phyloP scores from a whole-genome alignment of 1,284 basidiomycete genomes.

The Flammula alnicola region DNA sequence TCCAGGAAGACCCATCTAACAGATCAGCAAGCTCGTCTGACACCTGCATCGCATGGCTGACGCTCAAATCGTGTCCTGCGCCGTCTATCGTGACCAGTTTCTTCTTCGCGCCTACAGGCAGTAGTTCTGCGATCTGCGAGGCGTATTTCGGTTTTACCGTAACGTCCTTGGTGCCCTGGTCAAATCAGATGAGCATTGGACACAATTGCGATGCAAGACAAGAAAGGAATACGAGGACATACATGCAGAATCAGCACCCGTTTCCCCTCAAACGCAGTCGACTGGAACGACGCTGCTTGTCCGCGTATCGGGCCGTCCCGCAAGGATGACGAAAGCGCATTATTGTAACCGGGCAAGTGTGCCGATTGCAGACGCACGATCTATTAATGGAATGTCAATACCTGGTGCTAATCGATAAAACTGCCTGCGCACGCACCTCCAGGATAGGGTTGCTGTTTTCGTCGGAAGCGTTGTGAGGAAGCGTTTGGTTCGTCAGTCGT shows the following conservation, averaged over 20 bases:
- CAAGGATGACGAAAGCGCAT: slow-evolving; percentile 73
- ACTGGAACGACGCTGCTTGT: slow-evolving; percentile 53
- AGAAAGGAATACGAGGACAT: too few relatives aligned
- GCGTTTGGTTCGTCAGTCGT: slow-evolving; percentile 43
- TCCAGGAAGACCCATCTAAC: slow-evolving; percentile 21
- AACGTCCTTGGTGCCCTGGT: slow-evolving; percentile 67
- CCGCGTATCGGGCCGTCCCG: slow-evolving; percentile 75
- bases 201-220: slow-evolving; percentile 1
- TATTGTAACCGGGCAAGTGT: slow-evolving; percentile 71
- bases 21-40: slow-evolving; percentile 25
- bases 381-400: slow-evolving; percentile 28
- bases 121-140: slow-evolving; percentile 51
- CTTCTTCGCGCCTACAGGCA: slow-evolving; percentile 48
- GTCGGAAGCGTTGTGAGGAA: slow-evolving; percentile 14
- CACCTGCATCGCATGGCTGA: slow-evolving; percentile 51
- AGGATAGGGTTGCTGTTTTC: slow-evolving; percentile 33
- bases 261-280: slow-evolving; percentile 50
- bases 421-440: slow-evolving; percentile 30
- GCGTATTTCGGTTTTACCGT: slow-evolving; percentile 69
- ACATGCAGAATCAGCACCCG: slow-evolving; percentile 69
- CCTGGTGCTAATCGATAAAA: not conserved
- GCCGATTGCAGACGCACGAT: slow-evolving; percentile 76
- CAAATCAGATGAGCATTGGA: slow-evolving; percentile 2
- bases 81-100: slow-evolving; percentile 61
- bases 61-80: slow-evolving; percentile 67